A percentile compares a stretch with the other conserved stretches of the same genome.
Conservation (phyloP, 2,329 filamentous ascomycete species). For the Penicillium sp. region DNA sequence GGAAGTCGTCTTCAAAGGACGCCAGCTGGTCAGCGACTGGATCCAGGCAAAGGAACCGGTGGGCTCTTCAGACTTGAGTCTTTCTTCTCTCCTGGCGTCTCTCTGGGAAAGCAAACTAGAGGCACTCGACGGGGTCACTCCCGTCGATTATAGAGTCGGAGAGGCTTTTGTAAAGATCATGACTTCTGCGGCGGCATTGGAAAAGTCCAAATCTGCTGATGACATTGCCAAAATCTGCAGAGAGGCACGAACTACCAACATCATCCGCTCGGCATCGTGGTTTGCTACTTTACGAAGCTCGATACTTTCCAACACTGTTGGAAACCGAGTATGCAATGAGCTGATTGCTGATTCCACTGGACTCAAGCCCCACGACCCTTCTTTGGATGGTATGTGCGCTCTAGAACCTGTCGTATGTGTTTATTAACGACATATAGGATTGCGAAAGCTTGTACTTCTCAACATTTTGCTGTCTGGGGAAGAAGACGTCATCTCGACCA, state of each 20-base stretch:
- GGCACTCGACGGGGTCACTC: conserved; percentile 26
- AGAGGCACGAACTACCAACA: conserved; percentile 37
- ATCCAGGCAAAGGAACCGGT: conserved; percentile 26
- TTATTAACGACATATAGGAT: conserved; percentile 29
- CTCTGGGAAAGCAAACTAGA: conserved; percentile 38
- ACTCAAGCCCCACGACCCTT: conserved; percentile 43
- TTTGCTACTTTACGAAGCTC: conserved; percentile 48
- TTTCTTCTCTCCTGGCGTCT: conserved; percentile 23
- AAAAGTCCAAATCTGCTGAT: conserved; percentile 26
- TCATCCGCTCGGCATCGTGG: conserved; percentile 46
- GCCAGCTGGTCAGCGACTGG: conserved; percentile 45
- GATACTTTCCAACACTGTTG: conserved; percentile 45
- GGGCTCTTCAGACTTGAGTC: conserved; percentile 9
- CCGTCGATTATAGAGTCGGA: conserved; percentile 37
- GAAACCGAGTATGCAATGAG: conserved; percentile 55
- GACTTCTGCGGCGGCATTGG: conserved; percentile 28
- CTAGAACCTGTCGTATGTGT: background rate
- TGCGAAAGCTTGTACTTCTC: conserved; percentile 50
- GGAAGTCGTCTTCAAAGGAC: conserved; percentile 50
- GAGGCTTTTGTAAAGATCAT: conserved; percentile 40
- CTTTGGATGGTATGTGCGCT: conserved; percentile 38
- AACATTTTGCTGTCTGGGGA: conserved; percentile 51
- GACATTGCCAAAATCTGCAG: conserved; percentile 34
- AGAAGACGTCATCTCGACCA: conserved; percentile 44
- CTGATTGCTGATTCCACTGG: conserved; percentile 56